These are phyloP conservation scores for Suhomyces anneliseae DNA, from an alignment of 1,139 yeast genomes.

Conservation along the genomic window DNA sequence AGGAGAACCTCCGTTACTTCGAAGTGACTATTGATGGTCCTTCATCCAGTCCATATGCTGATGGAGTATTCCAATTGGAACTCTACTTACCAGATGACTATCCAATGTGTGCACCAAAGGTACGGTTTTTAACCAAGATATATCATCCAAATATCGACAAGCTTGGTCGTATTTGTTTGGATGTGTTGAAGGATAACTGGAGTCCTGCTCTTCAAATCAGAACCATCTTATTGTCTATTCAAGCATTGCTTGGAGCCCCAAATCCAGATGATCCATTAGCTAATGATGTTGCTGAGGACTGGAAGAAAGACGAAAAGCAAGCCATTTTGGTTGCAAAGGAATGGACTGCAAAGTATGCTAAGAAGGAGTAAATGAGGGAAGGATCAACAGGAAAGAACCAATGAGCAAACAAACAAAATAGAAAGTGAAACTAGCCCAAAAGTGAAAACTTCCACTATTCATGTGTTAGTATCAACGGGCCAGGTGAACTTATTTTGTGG, in stretches of 20 bases:
- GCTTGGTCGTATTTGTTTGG: constrained; percentile 91
- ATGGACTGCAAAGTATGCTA: constrained; percentile 78
- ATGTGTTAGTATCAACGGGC: no score
- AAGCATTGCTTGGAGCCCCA: constrained; percentile 92
- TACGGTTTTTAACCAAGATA: constrained; percentile 85
- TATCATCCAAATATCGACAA: constrained; percentile 97
- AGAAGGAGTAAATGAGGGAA: neutral
- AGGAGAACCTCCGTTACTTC: constrained; percentile 88
- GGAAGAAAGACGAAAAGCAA: constrained; percentile 81
- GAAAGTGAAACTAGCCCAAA: no score
- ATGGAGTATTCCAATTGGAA: constrained; percentile 74
- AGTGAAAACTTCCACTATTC: no score
- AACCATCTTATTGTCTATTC: constrained; percentile 88
- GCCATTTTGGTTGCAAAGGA: constrained; percentile 85
- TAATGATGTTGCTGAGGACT: constrained; percentile 94
- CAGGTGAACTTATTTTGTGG: no score
- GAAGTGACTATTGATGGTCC: constrained; percentile 90
- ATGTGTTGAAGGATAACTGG: constrained; percentile 90
- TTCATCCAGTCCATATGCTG: constrained; percentile 76
- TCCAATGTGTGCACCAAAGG: constrained; percentile 93
- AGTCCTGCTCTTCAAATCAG: constrained; percentile 97
- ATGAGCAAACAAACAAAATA: no score
- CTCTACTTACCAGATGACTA: constrained; percentile 85
- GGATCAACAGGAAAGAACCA: neutral
- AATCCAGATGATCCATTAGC: constrained; percentile 98